phyloP scores from a whole-genome alignment of 1,284 basidiomycete species.

The Rhizoctonia solani region DNA sequence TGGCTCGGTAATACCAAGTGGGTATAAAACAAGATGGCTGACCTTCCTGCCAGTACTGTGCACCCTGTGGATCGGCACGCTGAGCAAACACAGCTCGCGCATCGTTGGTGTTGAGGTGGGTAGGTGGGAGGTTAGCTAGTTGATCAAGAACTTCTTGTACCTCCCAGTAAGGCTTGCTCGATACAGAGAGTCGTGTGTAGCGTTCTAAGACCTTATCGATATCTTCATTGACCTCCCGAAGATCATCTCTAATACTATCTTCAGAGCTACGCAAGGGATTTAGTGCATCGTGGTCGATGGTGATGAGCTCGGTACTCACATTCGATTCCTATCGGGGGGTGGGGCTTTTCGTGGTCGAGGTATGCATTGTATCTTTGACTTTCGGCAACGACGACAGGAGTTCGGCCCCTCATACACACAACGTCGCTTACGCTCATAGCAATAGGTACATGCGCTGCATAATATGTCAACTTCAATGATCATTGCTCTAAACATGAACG shows the following conservation, averaged over 20 bases:
- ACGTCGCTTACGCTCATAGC: not conserved
- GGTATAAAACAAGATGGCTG: no score
- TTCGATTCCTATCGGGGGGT: not conserved
- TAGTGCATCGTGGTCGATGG: not conserved
- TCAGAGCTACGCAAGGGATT: not conserved
- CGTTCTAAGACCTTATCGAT: slow-evolving; percentile 5
- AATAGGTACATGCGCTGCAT: not conserved
- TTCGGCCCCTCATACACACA: not conserved
- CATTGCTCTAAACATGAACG: no score
- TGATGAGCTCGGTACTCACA: not conserved
- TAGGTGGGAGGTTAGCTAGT: slow-evolving; percentile 1
- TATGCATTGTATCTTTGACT: not conserved
- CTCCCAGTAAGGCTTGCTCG: slow-evolving; percentile 3
- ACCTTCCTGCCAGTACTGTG: slow-evolving; percentile 24
- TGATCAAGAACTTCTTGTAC: not conserved
- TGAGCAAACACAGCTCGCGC: not conserved
- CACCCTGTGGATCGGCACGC: not conserved
- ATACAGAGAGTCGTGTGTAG: not conserved
- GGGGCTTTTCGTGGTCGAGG: not conserved
- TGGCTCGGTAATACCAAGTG: no score
- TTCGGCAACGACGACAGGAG: not conserved
- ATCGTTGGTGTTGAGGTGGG: not conserved
- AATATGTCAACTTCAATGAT: no score
- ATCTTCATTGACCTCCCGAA: not conserved
- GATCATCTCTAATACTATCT: not conserved